Percentiles rank a stretch among this genome's conserved stretches.
phyloP scores from a whole-genome alignment of 208 protist genomes.

The Leishmania mexicana region DNA sequence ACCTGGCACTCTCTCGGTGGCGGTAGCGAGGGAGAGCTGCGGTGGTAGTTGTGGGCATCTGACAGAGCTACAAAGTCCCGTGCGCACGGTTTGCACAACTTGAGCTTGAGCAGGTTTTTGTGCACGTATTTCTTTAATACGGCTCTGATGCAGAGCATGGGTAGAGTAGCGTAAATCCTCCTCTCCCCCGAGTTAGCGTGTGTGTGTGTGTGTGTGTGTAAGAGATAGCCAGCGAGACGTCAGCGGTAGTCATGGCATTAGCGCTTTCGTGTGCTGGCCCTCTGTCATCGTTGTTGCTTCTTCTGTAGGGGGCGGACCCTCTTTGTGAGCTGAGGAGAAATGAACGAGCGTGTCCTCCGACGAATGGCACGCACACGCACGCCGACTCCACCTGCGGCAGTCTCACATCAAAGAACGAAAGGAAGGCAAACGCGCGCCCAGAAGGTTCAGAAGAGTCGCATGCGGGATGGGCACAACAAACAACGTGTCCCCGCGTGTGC shows the following conservation, averaged over 20 bases:
- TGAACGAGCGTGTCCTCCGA: not conserved
- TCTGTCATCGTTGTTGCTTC: not conserved
- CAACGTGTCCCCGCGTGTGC: not conserved
- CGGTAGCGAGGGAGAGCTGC: not conserved
- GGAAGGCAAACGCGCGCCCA: not conserved
- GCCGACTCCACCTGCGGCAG: not conserved
- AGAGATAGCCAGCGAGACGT: not conserved
- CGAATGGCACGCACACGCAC: not conserved
- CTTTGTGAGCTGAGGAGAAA: not conserved
- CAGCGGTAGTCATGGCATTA: not conserved
- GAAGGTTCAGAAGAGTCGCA: not conserved
- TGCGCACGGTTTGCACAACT: not conserved
- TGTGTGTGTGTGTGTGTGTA: not conserved
- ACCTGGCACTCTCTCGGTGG: slow-evolving; percentile 46
- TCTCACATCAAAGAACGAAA: too few species aligned
- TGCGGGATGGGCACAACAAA: not conserved
- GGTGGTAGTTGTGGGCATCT: not conserved
- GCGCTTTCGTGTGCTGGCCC: not conserved
- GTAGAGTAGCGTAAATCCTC: not conserved
- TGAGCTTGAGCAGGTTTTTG: not conserved
- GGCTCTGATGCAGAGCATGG: not conserved
- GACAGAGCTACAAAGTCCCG: not conserved
- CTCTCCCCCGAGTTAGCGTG: not conserved
- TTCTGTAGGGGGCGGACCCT: not conserved
- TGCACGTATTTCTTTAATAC: not conserved